Conservation (phyloP, 768 basidiomycete species). For the Termitomyces sp. region DNA sequence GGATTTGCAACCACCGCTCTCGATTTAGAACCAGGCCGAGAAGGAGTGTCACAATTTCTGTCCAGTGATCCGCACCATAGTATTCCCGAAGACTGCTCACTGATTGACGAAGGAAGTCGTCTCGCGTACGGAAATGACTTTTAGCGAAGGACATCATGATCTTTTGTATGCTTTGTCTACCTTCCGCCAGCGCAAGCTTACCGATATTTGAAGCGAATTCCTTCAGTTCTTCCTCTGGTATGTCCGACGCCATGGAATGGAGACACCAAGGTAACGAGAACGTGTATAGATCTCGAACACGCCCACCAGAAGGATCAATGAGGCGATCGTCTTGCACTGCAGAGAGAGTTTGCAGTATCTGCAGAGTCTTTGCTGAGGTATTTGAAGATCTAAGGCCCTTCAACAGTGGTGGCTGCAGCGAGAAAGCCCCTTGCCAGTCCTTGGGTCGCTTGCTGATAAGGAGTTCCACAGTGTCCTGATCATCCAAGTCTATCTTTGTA, state of each 20-base stretch:
- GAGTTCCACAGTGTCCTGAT: conserved; percentile 61
- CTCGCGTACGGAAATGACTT: conserved; percentile 82
- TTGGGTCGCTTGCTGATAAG: conserved; percentile 62
- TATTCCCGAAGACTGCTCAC: conserved; percentile 82
- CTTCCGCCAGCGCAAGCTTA: conserved; percentile 64
- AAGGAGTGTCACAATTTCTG: conserved; percentile 80
- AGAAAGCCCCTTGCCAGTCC: conserved; percentile 63
- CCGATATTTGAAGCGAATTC: conserved; percentile 73
- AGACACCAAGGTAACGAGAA: conserved; percentile 86
- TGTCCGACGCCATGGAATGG: conserved; percentile 67
- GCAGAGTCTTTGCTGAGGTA: conserved; percentile 64
- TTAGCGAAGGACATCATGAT: conserved; percentile 90
- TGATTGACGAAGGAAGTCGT: conserved; percentile 91
- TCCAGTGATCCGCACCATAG: conserved; percentile 70
- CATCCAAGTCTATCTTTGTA: conserved; percentile 64
- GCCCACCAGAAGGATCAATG: conserved; percentile 65
- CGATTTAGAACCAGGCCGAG: conserved; percentile 82
- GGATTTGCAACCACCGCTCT: conserved; percentile 75
- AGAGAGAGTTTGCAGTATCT: conserved; percentile 58
- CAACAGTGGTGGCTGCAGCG: conserved; percentile 66
- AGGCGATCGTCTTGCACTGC: conserved; percentile 57
- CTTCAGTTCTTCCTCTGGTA: conserved; percentile 52
- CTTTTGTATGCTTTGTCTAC: conserved; percentile 72
- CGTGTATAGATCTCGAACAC: conserved; percentile 80
- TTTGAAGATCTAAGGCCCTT: conserved; percentile 76